Percentiles rank a stretch among this genome's conserved stretches.
These are phyloP conservation scores for Apocynum venetum DNA, from an alignment of 257 asterid species.

Conservation along the genomic window DNA sequence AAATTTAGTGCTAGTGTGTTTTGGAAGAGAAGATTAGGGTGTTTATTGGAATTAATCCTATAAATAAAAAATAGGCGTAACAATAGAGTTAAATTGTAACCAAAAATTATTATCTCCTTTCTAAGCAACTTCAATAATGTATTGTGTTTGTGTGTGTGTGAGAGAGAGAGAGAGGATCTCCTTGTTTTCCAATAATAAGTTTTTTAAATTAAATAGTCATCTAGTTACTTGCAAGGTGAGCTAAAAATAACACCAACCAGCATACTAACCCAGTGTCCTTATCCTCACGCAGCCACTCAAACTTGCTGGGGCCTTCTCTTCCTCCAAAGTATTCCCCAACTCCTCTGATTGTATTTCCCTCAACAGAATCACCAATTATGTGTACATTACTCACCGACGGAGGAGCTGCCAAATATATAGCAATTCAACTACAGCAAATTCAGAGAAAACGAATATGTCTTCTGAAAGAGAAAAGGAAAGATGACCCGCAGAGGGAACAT, in stretches of 20 bases:
- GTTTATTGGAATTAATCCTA: too few relatives aligned
- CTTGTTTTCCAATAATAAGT: not conserved
- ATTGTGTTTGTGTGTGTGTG: not conserved
- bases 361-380: slow-evolving; percentile 74
- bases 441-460: not conserved
- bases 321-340: slow-evolving; percentile 91
- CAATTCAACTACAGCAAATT: not conserved
- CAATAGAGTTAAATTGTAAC: not conserved
- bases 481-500: too few relatives aligned
- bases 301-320: slow-evolving; percentile 97
- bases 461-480: slow-evolving; percentile 4
- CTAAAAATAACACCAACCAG: not conserved
- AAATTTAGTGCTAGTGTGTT: too few relatives aligned
- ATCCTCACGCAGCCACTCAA: slow-evolving; percentile 86
- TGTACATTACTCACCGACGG: slow-evolving; percentile 77
- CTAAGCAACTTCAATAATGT: not conserved
- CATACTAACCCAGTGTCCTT: slow-evolving; percentile 66
- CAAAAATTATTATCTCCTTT: not conserved
- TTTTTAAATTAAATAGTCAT: not conserved
- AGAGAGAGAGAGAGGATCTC: not conserved
- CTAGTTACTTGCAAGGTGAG: not conserved
- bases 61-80: not conserved
- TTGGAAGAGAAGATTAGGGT: too few relatives aligned
- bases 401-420: slow-evolving; percentile 57
- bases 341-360: slow-evolving; percentile 72